phyloP scores from a whole-genome alignment of 2,329 filamentous ascomycete species.

The Lecanicillium sp. region DNA sequence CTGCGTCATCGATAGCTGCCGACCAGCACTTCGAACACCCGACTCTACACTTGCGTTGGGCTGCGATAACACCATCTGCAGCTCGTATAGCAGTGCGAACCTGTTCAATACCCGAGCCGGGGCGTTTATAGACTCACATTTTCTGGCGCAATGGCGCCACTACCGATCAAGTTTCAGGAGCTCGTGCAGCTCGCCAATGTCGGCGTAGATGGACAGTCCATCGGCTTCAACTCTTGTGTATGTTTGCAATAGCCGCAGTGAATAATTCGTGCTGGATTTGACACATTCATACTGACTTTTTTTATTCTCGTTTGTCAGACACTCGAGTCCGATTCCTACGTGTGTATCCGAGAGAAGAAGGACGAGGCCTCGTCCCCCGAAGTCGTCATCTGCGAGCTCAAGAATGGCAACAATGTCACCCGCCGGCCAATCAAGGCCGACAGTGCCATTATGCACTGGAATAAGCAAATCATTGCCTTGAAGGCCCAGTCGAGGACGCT shows the following conservation, averaged over 20 bases:
- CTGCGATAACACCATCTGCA: conserved; percentile 2
- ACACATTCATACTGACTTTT: neutral
- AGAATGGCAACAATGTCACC: conserved; percentile 93
- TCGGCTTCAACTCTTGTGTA: conserved; percentile 77
- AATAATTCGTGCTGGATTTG: too few relatives aligned
- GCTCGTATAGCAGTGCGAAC: conserved; percentile 4
- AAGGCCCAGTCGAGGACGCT: conserved; percentile 91
- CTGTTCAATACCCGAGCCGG: neutral
- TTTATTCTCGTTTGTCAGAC: conserved; percentile 49
- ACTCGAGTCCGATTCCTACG: conserved; percentile 92
- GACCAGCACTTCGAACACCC: neutral
- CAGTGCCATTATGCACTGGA: conserved; percentile 99
- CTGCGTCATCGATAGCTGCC: conserved; percentile 8
- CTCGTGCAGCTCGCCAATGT: conserved; percentile 58
- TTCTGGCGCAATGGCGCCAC: conserved; percentile 48
- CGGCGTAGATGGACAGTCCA: conserved; percentile 41
- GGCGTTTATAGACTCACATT: conserved; percentile 7
- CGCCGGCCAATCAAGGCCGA: conserved; percentile 96
- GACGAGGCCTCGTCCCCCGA: conserved; percentile 76
- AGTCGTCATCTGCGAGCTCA: conserved; percentile 95
- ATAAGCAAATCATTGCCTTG: conserved; percentile 88
- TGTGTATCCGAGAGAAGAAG: conserved; percentile 94
- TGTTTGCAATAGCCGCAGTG: too few relatives aligned
- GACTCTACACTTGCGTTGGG: neutral
- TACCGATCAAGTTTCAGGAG: conserved; percentile 92